Conservation (phyloP, 176 grass and related monocot species). For the Oropetium thomaeum region DNA sequence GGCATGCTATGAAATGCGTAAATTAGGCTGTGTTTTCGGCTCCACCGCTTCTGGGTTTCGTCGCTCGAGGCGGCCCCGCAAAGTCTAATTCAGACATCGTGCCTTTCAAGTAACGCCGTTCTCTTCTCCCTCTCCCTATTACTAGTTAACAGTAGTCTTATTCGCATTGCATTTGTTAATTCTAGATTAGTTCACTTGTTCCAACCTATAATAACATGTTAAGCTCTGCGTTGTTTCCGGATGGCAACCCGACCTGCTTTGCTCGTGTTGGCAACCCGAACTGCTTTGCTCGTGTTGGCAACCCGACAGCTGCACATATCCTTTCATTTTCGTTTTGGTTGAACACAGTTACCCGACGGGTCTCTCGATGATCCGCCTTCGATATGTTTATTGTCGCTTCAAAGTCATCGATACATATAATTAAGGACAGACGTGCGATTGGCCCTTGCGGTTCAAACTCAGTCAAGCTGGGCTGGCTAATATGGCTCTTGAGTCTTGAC, state of each 20-base stretch:
- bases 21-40: no score
- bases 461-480: not conserved
- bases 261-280: no score
- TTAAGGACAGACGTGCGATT: no score
- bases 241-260: not conserved
- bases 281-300: no score
- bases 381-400: not conserved
- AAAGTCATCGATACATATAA: no score
- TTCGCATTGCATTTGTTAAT: not conserved
- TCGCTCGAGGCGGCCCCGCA: not conserved
- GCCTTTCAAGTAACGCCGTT: not conserved
- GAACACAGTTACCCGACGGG: no score
- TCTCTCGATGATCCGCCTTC: not conserved
- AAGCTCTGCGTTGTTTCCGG: not conserved
- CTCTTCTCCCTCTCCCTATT: not conserved
- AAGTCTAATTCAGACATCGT: not conserved
- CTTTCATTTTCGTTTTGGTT: no score
- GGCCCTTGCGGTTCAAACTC: not conserved
- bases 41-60: not conserved
- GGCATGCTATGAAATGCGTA: no score
- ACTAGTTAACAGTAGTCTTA: not conserved
- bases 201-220: not conserved
- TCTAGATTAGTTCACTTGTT: not conserved
- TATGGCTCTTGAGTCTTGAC: not conserved
- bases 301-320: no score